Percentiles rank a stretch among this genome's conserved stretches.
phyloP scores from a whole-genome alignment of 2,329 filamentous ascomycete genomes.

The Talaromyces sp. region DNA sequence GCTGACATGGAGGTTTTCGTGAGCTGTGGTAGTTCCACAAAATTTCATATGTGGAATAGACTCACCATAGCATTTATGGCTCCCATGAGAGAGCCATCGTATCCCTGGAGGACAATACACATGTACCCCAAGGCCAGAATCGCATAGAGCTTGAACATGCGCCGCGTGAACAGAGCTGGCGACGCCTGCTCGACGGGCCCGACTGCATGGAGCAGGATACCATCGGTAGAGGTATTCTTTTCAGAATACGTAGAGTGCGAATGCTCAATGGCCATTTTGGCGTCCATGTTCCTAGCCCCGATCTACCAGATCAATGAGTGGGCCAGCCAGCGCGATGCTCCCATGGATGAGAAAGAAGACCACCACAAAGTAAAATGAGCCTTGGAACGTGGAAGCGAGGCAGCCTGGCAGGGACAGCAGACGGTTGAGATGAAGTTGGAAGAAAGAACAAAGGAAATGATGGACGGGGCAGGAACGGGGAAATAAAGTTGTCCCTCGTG shows the following conservation, averaged over 20 bases:
- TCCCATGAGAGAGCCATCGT: constrained; percentile 11
- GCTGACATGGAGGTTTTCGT: not conserved
- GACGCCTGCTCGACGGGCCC: not conserved
- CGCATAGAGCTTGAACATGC: constrained; percentile 8
- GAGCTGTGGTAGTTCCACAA: not conserved
- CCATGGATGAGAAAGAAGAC: not conserved
- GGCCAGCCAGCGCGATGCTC: not conserved
- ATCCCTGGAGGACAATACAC: constrained; percentile 9
- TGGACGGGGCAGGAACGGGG: not conserved
- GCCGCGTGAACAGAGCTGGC: constrained; percentile 3
- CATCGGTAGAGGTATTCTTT: not conserved
- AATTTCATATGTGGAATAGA: not conserved
- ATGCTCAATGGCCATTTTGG: not conserved
- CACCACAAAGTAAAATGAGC: not conserved
- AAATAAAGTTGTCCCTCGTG: not conserved
- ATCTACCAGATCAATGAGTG: not conserved
- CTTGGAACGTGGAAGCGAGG: not conserved
- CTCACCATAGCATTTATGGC: constrained; percentile 11
- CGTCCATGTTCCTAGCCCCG: not conserved
- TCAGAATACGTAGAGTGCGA: not conserved
- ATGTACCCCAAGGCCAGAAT: constrained; percentile 9
- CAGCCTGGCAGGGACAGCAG: not conserved
- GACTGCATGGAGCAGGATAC: not conserved
- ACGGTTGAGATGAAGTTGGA: not conserved
- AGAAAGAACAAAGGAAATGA: not conserved